These are phyloP conservation scores for Coniochaeta sp. DNA, from an alignment of 2,329 filamentous ascomycete species.

Conservation along the genomic window DNA sequence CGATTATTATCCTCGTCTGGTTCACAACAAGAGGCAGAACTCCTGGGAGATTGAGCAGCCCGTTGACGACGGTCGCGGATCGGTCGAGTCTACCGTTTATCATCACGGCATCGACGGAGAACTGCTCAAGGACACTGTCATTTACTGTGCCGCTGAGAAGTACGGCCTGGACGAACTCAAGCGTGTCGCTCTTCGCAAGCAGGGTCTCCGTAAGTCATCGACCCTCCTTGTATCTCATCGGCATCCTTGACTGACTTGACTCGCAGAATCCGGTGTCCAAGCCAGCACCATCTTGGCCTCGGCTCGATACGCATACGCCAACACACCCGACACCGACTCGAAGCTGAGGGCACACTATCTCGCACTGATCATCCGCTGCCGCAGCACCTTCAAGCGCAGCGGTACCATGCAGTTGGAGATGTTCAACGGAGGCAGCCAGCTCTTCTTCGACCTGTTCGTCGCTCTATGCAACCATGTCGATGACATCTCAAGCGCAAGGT, in stretches of 20 bases:
- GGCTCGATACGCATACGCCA: conserved; percentile 81
- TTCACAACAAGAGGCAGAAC: conserved; percentile 74
- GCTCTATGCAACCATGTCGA: conserved; percentile 87
- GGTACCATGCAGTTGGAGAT: conserved; percentile 96
- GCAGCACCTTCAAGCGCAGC: conserved; percentile 84
- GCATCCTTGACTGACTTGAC: conserved; percentile 7
- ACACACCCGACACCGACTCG: conserved; percentile 87
- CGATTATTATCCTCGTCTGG: conserved; percentile 79
- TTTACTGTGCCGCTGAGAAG: conserved; percentile 83
- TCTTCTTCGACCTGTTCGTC: conserved; percentile 93
- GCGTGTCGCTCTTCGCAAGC: conserved; percentile 77
- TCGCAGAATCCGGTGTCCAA: conserved; percentile 64
- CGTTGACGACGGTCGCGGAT: conserved; percentile 33
- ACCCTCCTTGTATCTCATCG: neutral
- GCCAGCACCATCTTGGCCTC: conserved; percentile 79
- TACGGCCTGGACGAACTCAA: conserved; percentile 82
- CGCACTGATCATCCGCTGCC: conserved; percentile 81
- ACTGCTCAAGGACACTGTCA: conserved; percentile 79
- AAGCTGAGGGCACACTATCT: conserved; percentile 87
- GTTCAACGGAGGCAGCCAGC: conserved; percentile 71
- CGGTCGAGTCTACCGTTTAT: conserved; percentile 60
- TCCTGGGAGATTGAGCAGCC: conserved; percentile 74
- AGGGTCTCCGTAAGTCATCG: conserved; percentile 63
- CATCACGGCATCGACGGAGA: conserved; percentile 57
- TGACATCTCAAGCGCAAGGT: conserved; percentile 53